A percentile compares a stretch with the other conserved stretches of the same genome.
Evolutionary conservation across 2,329 filamentous ascomycete genomes (phyloP).

Genomic region (Cordyceps cateniannulata): DNA sequence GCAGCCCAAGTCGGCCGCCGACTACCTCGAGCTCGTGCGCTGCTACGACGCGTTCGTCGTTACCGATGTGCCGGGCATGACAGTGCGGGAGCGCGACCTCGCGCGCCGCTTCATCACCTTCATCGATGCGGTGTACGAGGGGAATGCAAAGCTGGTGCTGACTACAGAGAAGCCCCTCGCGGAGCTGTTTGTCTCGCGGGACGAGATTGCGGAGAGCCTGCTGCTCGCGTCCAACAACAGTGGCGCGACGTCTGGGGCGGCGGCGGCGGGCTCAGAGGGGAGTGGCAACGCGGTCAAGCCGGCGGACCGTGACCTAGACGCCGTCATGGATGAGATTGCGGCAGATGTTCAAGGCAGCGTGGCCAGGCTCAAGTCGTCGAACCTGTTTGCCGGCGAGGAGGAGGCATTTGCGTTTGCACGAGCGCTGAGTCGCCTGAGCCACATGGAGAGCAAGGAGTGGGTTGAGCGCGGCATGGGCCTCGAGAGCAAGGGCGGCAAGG

Average conservation of each 20-base stretch:
- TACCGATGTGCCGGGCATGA: conserved; percentile 90
- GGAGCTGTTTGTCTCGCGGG: conserved; percentile 75
- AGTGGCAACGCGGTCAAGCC: conserved; percentile 4
- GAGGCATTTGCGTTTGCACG: conserved; percentile 94
- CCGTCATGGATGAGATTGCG: conserved; percentile 73
- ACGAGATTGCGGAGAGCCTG: conserved; percentile 56
- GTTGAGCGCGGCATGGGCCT: conserved; percentile 73
- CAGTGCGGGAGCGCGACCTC: conserved; percentile 74
- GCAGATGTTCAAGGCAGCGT: conserved; percentile 84
- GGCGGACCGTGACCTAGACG: conserved; percentile 45
- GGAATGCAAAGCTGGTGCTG: conserved; percentile 86
- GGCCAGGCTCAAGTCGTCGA: conserved; percentile 74
- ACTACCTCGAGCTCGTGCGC: conserved; percentile 87
- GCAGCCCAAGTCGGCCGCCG: conserved; percentile 80
- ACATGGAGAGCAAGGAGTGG: conserved; percentile 96
- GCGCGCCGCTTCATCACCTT: conserved; percentile 95
- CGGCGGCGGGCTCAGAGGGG: neutral
- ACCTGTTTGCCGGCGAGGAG: conserved; percentile 88
- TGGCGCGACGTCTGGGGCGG: neutral
- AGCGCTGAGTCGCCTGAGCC: conserved; percentile 73
- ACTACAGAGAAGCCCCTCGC: conserved; percentile 81
- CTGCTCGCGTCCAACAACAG: conserved; percentile 42
- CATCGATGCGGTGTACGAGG: conserved; percentile 92
- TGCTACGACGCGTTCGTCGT: conserved; percentile 90
- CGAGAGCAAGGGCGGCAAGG: conserved; percentile 57